Evolutionary conservation across 305 asterid species (phyloP).

Genomic region (Solanum chacoense): DNA sequence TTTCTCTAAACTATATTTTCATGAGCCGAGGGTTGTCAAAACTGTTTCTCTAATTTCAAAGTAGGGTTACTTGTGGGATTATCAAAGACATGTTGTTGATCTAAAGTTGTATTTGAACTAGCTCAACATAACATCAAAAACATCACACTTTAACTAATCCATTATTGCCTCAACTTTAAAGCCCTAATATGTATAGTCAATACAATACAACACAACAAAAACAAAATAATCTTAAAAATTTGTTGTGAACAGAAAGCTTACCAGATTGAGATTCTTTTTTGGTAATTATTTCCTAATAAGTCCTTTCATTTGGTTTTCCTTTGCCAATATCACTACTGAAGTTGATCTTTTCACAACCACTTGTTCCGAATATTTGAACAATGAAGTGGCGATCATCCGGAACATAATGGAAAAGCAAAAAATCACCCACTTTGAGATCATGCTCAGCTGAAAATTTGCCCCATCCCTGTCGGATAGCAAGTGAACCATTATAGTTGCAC

Average conservation of each 20-base stretch:
- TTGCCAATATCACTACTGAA: not conserved
- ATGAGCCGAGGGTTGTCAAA: too few relatives aligned
- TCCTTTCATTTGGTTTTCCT: not conserved
- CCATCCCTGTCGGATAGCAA: conserved; percentile 21
- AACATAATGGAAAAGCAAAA: conserved; percentile 9
- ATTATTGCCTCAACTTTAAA: not conserved
- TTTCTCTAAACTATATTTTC: not conserved
- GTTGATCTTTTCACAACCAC: not conserved
- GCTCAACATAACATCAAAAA: not conserved
- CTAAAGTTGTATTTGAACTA: not conserved
- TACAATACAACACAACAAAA: not conserved
- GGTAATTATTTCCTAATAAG: not conserved
- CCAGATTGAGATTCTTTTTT: not conserved
- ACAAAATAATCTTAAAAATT: not conserved
- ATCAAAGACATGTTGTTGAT: not conserved
- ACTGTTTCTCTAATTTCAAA: not conserved
- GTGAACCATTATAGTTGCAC: not conserved
- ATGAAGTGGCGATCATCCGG: conserved; percentile 1
- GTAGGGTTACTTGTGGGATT: not conserved
- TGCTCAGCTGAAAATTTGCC: conserved; percentile 5
- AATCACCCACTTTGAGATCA: conserved; percentile 9
- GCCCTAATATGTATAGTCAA: not conserved
- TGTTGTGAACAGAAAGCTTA: not conserved
- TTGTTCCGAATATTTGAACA: conserved; percentile 9
- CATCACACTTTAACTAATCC: not conserved